A percentile compares a stretch with the other conserved stretches of the same genome.
Conservation (phyloP, 352 stramenopile species). For the Phytopythium helicoides region DNA sequence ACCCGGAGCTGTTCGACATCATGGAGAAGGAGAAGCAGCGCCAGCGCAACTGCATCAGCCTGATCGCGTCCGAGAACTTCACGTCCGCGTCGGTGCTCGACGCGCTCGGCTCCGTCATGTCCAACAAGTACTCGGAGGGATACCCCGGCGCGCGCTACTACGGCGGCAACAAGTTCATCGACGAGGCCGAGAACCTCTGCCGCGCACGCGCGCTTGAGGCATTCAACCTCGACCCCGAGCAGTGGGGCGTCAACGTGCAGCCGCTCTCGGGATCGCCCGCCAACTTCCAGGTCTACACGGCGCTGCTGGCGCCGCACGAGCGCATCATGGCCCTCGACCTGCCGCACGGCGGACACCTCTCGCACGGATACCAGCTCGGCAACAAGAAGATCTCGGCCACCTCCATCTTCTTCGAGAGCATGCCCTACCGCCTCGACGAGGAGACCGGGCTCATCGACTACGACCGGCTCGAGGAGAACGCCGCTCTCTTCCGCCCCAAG, state of each 20-base stretch:
- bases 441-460: constrained; percentile 98
- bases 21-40: constrained; percentile 98
- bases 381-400: constrained; percentile 99
- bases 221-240: constrained; percentile 95
- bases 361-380: constrained; percentile 97
- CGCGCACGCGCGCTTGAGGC: constrained; percentile 95
- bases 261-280: constrained; percentile 97
- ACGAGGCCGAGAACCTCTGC: constrained; percentile 98
- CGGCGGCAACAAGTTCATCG: constrained; percentile 99
- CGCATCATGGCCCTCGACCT: constrained; percentile 98
- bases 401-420: constrained; percentile 99
- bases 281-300: constrained; percentile 99
- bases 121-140: constrained; percentile 99
- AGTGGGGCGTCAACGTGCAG: constrained; percentile 98
- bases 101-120: constrained; percentile 97
- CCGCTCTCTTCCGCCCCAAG: constrained; percentile 94
- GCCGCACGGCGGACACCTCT: constrained; percentile 98
- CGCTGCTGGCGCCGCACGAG: constrained; percentile 97
- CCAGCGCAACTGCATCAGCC: constrained; percentile 96
- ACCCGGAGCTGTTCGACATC: constrained; percentile 93
- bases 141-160: constrained; percentile 96
- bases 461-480: constrained; percentile 95
- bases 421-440: constrained; percentile 98
- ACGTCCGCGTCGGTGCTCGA: constrained; percentile 97
- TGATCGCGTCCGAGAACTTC: constrained; percentile 99